Percentiles rank a stretch among this genome's conserved stretches.
Evolutionary conservation across 345 rosid genomes (phyloP).

Genomic region (Nephelium lappaceum): DNA sequence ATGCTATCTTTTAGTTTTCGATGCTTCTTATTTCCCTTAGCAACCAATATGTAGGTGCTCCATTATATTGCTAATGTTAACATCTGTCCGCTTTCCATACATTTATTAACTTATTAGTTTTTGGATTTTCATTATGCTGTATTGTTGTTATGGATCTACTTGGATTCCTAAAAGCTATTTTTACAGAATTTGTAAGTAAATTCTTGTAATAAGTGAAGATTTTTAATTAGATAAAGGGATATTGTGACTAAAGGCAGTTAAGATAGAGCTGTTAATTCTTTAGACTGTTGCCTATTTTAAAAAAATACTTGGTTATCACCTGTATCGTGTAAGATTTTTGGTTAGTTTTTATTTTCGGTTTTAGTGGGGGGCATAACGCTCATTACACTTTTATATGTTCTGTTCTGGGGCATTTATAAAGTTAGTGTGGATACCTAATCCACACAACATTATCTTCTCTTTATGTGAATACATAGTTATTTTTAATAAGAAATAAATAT

Average conservation of each 20-base stretch:
- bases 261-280: not conserved
- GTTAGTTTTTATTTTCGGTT: not conserved
- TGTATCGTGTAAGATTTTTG: not conserved
- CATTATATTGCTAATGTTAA: slow-evolving; percentile 6
- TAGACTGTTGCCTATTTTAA: not conserved
- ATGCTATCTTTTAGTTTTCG: slow-evolving; percentile 19
- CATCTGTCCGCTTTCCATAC: not conserved
- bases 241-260: not conserved
- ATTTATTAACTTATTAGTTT: not conserved
- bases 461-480: too few species aligned
- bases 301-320: not conserved
- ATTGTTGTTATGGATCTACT: not conserved
- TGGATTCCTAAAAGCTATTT: not conserved
- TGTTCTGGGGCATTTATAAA: not conserved
- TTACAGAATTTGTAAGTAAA: not conserved
- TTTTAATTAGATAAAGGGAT: not conserved
- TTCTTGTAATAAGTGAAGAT: not conserved
- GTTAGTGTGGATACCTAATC: not conserved
- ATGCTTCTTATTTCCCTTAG: not conserved
- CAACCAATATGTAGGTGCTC: not conserved
- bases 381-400: too few species aligned
- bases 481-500: too few species aligned
- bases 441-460: not conserved
- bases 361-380: not conserved
- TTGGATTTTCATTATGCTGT: not conserved